Conservation (phyloP, 768 basidiomycete genomes). For the Mycena olivaceomarginata region DNA sequence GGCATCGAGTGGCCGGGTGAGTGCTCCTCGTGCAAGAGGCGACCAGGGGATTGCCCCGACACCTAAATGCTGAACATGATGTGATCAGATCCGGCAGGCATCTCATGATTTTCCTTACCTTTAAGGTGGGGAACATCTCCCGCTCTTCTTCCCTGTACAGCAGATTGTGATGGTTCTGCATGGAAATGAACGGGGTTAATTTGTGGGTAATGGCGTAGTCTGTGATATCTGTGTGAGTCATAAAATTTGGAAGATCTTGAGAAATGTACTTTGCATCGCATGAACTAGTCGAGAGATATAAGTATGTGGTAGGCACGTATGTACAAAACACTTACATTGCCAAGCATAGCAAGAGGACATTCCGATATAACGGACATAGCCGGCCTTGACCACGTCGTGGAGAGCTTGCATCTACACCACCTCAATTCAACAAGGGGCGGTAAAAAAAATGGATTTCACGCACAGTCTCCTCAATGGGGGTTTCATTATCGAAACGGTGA, state of each 20-base stretch:
- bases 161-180: constrained; percentile 81
- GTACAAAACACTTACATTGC: constrained; percentile 63
- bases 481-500: constrained; percentile 74
- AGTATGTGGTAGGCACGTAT: background rate
- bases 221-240: background rate
- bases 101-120: constrained; percentile 54
- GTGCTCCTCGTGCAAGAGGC: constrained; percentile 62
- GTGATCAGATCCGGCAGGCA: background rate
- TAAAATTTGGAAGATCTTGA: constrained; percentile 55
- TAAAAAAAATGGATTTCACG: constrained; percentile 20
- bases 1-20: constrained; percentile 41
- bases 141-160: constrained; percentile 81
- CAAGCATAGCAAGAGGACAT: constrained; percentile 76
- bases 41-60: constrained; percentile 77
- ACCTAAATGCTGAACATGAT: constrained; percentile 62
- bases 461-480: constrained; percentile 75
- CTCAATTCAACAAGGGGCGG: background rate
- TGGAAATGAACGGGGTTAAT: constrained; percentile 77
- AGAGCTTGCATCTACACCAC: constrained; percentile 75
- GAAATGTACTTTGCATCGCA: constrained; percentile 69
- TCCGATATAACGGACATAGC: constrained; percentile 77
- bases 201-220: constrained; percentile 74
- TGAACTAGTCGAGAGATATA: constrained; percentile 59
- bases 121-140: constrained; percentile 77
- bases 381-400: constrained; percentile 79